phyloP scores from a whole-genome alignment of 2,329 filamentous ascomycete genomes.

The Raffaelea ambrosiae region DNA sequence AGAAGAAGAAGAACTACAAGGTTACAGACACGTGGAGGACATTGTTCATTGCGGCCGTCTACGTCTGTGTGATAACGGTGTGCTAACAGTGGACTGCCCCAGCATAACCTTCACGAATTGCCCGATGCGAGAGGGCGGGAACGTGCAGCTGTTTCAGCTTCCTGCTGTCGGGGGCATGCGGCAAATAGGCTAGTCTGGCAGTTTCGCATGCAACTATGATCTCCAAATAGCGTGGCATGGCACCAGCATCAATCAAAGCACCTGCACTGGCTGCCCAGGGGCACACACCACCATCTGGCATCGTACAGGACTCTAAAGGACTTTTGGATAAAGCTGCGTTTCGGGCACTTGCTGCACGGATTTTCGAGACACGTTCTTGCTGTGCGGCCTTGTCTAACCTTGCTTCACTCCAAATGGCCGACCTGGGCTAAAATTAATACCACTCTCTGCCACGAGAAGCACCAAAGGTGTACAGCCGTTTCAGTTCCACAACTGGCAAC shows the following conservation, averaged over 20 bases:
- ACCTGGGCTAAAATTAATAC: neutral
- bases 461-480: slow-evolving; percentile 9
- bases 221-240: slow-evolving; percentile 7
- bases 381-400: too few relatives aligned
- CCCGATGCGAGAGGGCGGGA: slow-evolving; percentile 5
- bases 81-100: neutral
- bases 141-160: slow-evolving; percentile 22
- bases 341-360: neutral
- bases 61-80: neutral
- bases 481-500: slow-evolving; percentile 8
- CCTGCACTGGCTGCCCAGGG: too few relatives aligned
- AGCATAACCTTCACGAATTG: neutral
- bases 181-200: slow-evolving; percentile 13
- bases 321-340: neutral
- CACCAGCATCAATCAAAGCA: neutral
- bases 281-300: neutral
- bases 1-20: neutral
- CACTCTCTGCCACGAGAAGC: slow-evolving; percentile 1
- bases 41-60: neutral
- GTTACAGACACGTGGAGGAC: neutral
- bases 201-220: slow-evolving; percentile 23
- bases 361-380: too few relatives aligned
- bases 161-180: slow-evolving; percentile 15
- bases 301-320: neutral
- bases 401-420: neutral